Base-by-base conservation (phyloP, 139 green algal species). In the Volvox reticuliferus region DNA sequence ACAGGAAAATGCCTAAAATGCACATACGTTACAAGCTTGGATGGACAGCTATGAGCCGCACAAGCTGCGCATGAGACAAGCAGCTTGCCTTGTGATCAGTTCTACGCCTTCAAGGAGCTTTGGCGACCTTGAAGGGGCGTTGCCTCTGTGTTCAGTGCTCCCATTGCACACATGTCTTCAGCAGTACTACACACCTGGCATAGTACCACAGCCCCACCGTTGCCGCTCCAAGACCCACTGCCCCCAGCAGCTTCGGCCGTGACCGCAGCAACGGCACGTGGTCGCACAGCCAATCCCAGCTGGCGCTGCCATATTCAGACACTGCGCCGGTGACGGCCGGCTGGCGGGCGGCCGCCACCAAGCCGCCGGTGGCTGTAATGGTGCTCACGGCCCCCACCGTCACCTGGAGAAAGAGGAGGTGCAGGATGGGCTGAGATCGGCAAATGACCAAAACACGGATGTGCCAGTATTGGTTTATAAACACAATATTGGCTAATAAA, bases 171-270 rank as follows among this genome's bases (percentile, higher is more conserved):
- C 65, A 12, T 73, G 65, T 28, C 2, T 2, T 5, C 65, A 73
- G 21, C n/a, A n/a, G 65, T 73, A 73, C 3, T 73, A 73, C 65
- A 5, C 85, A 95, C 94, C 92, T 92, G 78, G 44, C 73, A 30
- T 86, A 96, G 80, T 94, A 93, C 44, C 84, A 91, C 32, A 67
- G 89, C 6, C 83, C 95, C 18, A 82, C 93, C 9, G 81, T 77
- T 30, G 81, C 62, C 5, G 87, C 19, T 0, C 61, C 69, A 6
- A 86, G 71, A 33, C 80, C 28, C 33, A 32, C 75, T 16, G 62
- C 83, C 63, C 91, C 69, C 65, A 91, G 32, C 32, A 94, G 76
- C 93, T 93, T 93, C n/a, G 94, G 93, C 86, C 94, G 93, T 14
- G 69, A 75, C 18, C 69, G 73, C 79, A 96, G 50, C 30, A 84